Evolutionary conservation across 306 rosid species (phyloP).

Genomic region (Pterocarpus santalinus): DNA sequence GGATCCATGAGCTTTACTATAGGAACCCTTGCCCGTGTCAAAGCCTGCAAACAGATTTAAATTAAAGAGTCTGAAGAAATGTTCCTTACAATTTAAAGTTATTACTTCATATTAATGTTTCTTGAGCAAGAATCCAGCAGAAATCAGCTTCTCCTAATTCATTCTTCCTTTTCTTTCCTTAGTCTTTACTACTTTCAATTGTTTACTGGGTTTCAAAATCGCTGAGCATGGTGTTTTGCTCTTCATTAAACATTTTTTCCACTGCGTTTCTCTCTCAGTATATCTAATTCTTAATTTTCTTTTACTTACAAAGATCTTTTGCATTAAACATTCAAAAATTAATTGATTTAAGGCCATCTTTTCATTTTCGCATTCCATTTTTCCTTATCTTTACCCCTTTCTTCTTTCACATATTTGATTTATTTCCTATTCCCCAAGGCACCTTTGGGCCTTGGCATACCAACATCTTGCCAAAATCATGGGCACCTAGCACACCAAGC

Average conservation of each 20-base stretch:
- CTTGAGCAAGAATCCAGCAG: background rate
- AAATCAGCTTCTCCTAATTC: slow-evolving; percentile 5
- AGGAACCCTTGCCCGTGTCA: slow-evolving; percentile 97
- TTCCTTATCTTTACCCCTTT: background rate
- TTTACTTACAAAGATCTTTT: background rate
- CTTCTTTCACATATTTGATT: slow-evolving; percentile 6
- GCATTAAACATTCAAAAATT: slow-evolving; percentile 9
- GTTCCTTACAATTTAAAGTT: slow-evolving; percentile 8
- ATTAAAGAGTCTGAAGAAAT: slow-evolving; percentile 25
- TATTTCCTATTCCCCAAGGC: background rate
- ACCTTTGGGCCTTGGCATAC: background rate
- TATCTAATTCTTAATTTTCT: background rate
- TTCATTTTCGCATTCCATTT: background rate
- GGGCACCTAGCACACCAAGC: slow-evolving; percentile 28
- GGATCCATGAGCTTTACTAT: slow-evolving; percentile 98
- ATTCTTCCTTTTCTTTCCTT: background rate
- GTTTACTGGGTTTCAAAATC: no score
- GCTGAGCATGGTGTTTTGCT: background rate
- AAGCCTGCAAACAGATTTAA: slow-evolving; percentile 71
- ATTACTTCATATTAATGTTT: slow-evolving; percentile 23
- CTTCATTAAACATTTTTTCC: background rate
- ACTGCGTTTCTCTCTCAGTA: slow-evolving; percentile 3
- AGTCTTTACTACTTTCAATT: background rate
- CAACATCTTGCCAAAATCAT: slow-evolving; percentile 13
- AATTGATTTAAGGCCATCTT: background rate